Evolutionary conservation across 345 rosid genomes (phyloP), one percentile per base, ranked within the genome.

Genomic region (Litchi chinensis): DNA sequence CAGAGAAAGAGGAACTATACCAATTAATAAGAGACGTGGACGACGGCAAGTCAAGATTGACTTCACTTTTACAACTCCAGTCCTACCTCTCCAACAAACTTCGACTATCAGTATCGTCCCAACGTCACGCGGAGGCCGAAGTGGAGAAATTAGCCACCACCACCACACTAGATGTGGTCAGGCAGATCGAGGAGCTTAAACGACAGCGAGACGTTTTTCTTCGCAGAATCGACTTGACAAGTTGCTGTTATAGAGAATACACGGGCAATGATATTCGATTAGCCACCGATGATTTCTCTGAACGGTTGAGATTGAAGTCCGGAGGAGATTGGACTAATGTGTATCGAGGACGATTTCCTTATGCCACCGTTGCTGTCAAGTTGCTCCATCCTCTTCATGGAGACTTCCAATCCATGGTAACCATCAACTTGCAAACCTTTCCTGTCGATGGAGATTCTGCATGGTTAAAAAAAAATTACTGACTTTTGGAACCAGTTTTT

Each of bases 181-280:
- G 67, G 66, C 93, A 90, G 84, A 95, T 95, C 5, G 95, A 89
- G 76, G 88, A 91, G 56, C 46, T 93, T 21, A 82, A 85, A 65
- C 81, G 87, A 24, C 97, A 95, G 59, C 86, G 92, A 81, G 93
- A 93, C 57, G 87, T 93, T 10, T 77, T 95, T 72, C 85, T 80
- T 13, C 90, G 87, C 4, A 83, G 95, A 84, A 86, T 95, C 0
- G 93, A 91, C 81, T 95, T 90, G 28, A 68, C 39, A 16, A 86
- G 77, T 68, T 85, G 90, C 5, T 81, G 89, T 19, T 86, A 77
- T 37, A 87, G 91, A 79, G 90, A 92, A 67, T 95, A 89, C 43
- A 71, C 48, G 7, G 87, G 85, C 1, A 90, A 89, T n/a, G 95
- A 92, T 82, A 78, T 93, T 56, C 84, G 83, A 81, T 24, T 87